A percentile compares a stretch with the other conserved stretches of the same genome.
Conservation (phyloP, 768 basidiomycete genomes). For the Kwoniella mangroviensis region DNA sequence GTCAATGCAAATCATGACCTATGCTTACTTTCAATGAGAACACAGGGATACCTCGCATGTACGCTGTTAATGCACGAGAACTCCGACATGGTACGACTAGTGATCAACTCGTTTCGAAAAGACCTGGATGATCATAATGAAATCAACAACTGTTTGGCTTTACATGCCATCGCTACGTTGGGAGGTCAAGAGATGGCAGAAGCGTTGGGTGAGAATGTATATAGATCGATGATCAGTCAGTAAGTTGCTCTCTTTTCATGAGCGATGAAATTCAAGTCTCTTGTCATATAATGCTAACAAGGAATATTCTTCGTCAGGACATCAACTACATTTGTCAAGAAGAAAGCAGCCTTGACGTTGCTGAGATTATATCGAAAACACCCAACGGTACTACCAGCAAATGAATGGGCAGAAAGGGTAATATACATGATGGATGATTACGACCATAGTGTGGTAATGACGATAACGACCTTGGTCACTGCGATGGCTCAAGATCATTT, state of each 20-base stretch:
- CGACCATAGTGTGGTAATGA: slow-evolving; percentile 90
- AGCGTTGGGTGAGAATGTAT: slow-evolving; percentile 88
- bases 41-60: slow-evolving; percentile 93
- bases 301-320: slow-evolving; percentile 65
- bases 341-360: slow-evolving; percentile 94
- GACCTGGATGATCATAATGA: slow-evolving; percentile 94
- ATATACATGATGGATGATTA: slow-evolving; percentile 93
- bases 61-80: slow-evolving; percentile 99
- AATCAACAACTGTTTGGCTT: slow-evolving; percentile 90
- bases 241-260: slow-evolving; percentile 59
- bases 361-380: slow-evolving; percentile 94
- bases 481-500: slow-evolving; percentile 92
- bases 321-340: slow-evolving; percentile 93
- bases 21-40: background rate
- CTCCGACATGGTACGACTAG: slow-evolving; percentile 91
- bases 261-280: no score
- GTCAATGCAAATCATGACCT: background rate
- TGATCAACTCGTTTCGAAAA: slow-evolving; percentile 97
- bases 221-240: slow-evolving; percentile 93
- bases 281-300: no score
- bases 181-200: slow-evolving; percentile 99
- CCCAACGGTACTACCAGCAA: slow-evolving; percentile 87
- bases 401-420: slow-evolving; percentile 94
- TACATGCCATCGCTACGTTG: slow-evolving; percentile 98
- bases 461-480: slow-evolving; percentile 90